A percentile compares a stretch with the other conserved stretches of the same genome.
phyloP scores from a whole-genome alignment of 441 rosid genomes.

The Capsella rubella region DNA sequence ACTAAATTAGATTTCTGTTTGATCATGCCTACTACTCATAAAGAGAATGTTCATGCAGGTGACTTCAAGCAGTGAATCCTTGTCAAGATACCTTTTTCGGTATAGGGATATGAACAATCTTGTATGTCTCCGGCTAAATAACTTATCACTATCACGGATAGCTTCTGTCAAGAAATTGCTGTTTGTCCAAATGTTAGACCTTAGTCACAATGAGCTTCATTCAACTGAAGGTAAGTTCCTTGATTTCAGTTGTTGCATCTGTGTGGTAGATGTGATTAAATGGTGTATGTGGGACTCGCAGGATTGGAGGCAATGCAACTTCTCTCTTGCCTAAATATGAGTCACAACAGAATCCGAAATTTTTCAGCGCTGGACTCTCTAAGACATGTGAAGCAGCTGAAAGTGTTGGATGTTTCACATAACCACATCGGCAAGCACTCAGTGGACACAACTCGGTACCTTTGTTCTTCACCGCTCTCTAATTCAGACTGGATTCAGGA shows the following conservation, averaged over 20 bases:
- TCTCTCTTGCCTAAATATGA: conserved; percentile 71
- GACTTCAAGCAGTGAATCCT: conserved; percentile 58
- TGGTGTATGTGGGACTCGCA: conserved; percentile 38
- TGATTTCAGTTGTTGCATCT: neutral
- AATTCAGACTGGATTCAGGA: conserved; percentile 59
- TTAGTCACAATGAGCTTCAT: conserved; percentile 80
- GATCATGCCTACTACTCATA: conserved; percentile 24
- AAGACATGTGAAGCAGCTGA: conserved; percentile 64
- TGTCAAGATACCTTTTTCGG: conserved; percentile 45
- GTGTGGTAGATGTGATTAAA: conserved; percentile 11
- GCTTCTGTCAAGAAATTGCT: conserved; percentile 28
- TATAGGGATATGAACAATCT: neutral
- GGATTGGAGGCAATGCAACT: conserved; percentile 92
- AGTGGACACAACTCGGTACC: conserved; percentile 76
- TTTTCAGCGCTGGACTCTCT: conserved; percentile 79
- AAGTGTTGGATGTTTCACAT: conserved; percentile 73
- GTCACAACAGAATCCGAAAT: conserved; percentile 72
- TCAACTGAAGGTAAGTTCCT: conserved; percentile 79
- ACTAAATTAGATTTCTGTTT: conserved; percentile 2
- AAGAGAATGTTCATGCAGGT: conserved; percentile 58
- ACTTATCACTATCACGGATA: conserved; percentile 4
- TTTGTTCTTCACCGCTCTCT: conserved; percentile 77
- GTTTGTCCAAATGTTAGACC: conserved; percentile 93
- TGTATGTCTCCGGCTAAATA: neutral
- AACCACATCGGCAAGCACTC: conserved; percentile 85